Conservation (phyloP, 768 basidiomycete genomes). For the Gyrodon lividus region DNA sequence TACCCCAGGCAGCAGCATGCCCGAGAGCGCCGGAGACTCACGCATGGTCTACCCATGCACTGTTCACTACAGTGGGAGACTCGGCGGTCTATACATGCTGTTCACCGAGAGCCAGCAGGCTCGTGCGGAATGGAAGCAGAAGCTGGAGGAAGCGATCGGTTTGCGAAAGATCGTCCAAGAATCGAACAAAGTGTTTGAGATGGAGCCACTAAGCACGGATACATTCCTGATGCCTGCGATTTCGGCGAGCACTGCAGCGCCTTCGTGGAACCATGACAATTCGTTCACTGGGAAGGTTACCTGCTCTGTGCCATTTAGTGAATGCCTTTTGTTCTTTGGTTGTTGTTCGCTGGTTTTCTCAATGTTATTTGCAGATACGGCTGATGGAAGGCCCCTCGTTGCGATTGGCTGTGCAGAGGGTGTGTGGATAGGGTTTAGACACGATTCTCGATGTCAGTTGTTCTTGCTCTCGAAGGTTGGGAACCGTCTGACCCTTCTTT, state of each 20-base stretch:
- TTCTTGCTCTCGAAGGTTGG: background rate
- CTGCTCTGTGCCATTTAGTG: conserved; percentile 91
- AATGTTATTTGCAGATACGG: conserved; percentile 52
- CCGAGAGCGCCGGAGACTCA: conserved; percentile 55
- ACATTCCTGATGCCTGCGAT: conserved; percentile 81
- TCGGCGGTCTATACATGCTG: conserved; percentile 82
- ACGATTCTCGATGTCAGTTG: conserved; percentile 74
- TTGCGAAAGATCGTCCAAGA: conserved; percentile 86
- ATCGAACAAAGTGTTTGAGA: conserved; percentile 92
- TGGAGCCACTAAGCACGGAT: conserved; percentile 84
- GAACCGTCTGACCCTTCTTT: conserved; percentile 6
- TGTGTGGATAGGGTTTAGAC: conserved; percentile 91
- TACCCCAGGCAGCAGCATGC: conserved; percentile 29
- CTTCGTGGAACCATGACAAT: conserved; percentile 68
- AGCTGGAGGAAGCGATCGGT: conserved; percentile 84
- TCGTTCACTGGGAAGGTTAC: conserved; percentile 84
- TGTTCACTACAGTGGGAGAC: conserved; percentile 83
- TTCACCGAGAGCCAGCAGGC: conserved; percentile 80
- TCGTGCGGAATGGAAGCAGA: conserved; percentile 85
- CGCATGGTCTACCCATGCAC: conserved; percentile 85
- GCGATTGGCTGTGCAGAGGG: conserved; percentile 95
- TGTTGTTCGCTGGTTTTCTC: conserved; percentile 4
- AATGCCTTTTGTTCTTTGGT: conserved; percentile 17
- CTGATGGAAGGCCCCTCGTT: conserved; percentile 82
- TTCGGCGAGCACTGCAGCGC: conserved; percentile 41